Conservation (phyloP, 2,329 filamentous ascomycete species). For the Aspergillus calidoustus region DNA sequence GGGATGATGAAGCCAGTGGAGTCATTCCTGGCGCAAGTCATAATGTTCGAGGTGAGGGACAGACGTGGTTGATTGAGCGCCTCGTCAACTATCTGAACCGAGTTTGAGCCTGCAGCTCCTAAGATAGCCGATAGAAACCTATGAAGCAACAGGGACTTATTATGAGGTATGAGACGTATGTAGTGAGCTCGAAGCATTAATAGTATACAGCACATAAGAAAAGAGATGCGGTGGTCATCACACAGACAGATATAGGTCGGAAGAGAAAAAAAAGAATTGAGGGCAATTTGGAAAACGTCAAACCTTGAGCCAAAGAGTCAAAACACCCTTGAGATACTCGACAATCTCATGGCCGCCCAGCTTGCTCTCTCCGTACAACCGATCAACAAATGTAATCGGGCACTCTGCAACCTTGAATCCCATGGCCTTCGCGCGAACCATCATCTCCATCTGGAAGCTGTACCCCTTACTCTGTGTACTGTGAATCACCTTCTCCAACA, state of each 20-base stretch:
- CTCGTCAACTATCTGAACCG: conserved; percentile 40
- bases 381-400: conserved; percentile 94
- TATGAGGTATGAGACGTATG: conserved; percentile 13
- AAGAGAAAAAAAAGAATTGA: conserved; percentile 5
- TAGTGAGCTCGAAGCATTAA: conserved; percentile 2
- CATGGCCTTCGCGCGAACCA: conserved; percentile 96
- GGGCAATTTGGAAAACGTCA: conserved; percentile 39
- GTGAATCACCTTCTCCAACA: conserved; percentile 86
- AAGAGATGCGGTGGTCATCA: conserved; percentile 12
- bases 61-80: conserved; percentile 46
- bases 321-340: conserved; percentile 87
- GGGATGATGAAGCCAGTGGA: conserved; percentile 54
- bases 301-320: conserved; percentile 78
- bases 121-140: neutral
- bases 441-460: conserved; percentile 99
- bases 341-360: conserved; percentile 94
- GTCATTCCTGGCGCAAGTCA: conserved; percentile 55
- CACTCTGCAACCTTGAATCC: conserved; percentile 93
- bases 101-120: conserved; percentile 24
- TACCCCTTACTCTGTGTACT: conserved; percentile 96
- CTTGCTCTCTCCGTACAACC: conserved; percentile 94
- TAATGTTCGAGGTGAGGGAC: conserved; percentile 54
- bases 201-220: conserved; percentile 22
- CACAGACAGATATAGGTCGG: conserved; percentile 1
- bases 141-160: conserved; percentile 1